A percentile compares a stretch with the other conserved stretches of the same genome.
These are phyloP conservation scores for Lactarius deliciosus DNA, from an alignment of 768 basidiomycete species.

Conservation along the genomic window DNA sequence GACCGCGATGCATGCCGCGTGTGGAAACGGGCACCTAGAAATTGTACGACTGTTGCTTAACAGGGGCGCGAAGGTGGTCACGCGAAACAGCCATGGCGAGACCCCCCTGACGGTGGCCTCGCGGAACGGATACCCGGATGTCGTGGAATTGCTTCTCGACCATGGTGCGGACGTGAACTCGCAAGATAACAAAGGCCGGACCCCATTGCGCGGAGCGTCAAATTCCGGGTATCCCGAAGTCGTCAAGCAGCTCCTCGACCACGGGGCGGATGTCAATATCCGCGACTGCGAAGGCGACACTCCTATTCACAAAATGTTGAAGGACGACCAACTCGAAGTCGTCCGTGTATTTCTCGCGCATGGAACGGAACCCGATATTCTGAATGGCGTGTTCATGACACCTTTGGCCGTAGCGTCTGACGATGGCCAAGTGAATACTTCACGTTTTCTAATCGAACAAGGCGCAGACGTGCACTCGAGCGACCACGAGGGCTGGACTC, in stretches of 20 bases:
- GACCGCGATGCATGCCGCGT: background rate
- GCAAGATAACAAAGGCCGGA: no score
- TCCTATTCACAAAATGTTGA: background rate
- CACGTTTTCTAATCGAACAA: background rate
- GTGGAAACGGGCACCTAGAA: background rate
- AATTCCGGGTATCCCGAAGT: no score
- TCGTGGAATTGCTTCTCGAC: no score
- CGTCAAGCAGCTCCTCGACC: no score
- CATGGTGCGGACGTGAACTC: no score
- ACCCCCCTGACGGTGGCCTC: no score
- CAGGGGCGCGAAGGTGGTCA: no score
- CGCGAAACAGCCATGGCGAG: no score
- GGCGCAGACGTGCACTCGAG: background rate
- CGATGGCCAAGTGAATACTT: background rate
- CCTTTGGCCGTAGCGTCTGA: background rate
- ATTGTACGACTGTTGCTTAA: no score
- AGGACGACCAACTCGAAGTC: conserved; percentile 1
- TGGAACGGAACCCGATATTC: background rate
- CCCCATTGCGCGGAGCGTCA: no score
- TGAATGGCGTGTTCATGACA: background rate
- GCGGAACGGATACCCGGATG: no score
- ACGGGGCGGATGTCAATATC: background rate
- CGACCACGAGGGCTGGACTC: background rate
- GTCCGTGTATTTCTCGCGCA: background rate
- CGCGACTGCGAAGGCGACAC: background rate